A percentile compares a stretch with the other conserved stretches of the same genome.
Conservation (phyloP, 306 rosid genomes). For the Delonix regia region DNA sequence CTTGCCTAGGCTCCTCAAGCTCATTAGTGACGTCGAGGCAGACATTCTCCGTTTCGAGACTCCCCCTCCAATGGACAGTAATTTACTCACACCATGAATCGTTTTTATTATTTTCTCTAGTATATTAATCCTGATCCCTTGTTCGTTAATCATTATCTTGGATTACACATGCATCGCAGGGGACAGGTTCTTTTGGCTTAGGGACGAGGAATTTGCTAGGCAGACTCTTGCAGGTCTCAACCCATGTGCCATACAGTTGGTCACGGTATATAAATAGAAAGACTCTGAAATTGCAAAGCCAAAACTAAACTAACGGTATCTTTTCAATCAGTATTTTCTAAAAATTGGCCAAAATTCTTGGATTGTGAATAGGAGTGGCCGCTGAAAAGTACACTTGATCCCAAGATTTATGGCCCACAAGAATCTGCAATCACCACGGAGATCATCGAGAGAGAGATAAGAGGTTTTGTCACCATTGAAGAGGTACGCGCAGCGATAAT, state of each 20-base stretch:
- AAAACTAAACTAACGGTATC: no score
- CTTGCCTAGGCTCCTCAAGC: conserved; percentile 53
- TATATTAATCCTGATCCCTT: not conserved
- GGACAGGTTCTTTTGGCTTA: conserved; percentile 89
- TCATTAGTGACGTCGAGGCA: conserved; percentile 24
- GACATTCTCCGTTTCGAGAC: conserved; percentile 59
- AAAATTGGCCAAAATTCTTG: not conserved
- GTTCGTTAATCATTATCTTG: not conserved
- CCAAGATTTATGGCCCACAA: conserved; percentile 64
- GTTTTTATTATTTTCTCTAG: not conserved
- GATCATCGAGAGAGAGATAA: conserved; percentile 59
- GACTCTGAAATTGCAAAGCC: no score
- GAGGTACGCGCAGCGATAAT: conserved; percentile 50
- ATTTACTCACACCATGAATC: not conserved
- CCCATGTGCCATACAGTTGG: conserved; percentile 66
- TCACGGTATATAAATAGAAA: conserved; percentile 53
- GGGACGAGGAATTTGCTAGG: conserved; percentile 80
- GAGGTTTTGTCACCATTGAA: conserved; percentile 47
- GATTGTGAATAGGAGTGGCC: conserved; percentile 87
- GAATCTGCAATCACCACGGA: conserved; percentile 71
- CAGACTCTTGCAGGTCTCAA: conserved; percentile 93
- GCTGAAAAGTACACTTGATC: conserved; percentile 75
- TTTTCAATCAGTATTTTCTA: not conserved
- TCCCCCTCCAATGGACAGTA: conserved; percentile 61
- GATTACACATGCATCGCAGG: conserved; percentile 36